Evolutionary conservation across 768 basidiomycete genomes (phyloP).

Genomic region (Termitomyces sp.): DNA sequence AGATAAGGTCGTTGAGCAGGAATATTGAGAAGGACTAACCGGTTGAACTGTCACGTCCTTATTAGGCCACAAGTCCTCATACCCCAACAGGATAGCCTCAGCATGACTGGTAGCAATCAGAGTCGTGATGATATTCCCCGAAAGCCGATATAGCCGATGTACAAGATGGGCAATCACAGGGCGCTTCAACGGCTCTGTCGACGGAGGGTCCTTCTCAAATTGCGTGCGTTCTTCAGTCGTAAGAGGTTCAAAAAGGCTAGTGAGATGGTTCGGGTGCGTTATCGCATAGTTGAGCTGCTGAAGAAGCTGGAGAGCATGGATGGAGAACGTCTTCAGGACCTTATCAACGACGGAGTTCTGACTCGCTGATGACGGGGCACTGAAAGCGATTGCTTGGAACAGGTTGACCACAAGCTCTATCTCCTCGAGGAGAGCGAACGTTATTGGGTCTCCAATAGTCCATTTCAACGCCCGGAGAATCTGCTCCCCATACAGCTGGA

Average conservation of each 20-base stretch:
- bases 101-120: conserved; percentile 67
- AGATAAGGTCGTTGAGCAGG: neutral
- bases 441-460: conserved; percentile 77
- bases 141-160: conserved; percentile 65
- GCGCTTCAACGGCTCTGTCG: conserved; percentile 58
- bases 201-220: conserved; percentile 61
- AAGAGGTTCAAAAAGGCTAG: conserved; percentile 74
- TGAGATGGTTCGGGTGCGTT: conserved; percentile 86
- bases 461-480: conserved; percentile 72
- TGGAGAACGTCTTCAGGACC: conserved; percentile 64
- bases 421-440: conserved; percentile 73
- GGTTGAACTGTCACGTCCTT: conserved; percentile 67
- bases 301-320: conserved; percentile 64
- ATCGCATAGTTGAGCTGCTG: conserved; percentile 89
- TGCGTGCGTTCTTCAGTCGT: conserved; percentile 66
- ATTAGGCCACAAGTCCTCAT: conserved; percentile 68
- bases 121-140: conserved; percentile 63
- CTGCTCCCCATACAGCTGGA: conserved; percentile 81
- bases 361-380: conserved; percentile 39
- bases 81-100: conserved; percentile 57
- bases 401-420: conserved; percentile 74
- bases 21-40: conserved; percentile 37
- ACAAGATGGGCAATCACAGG: conserved; percentile 71
- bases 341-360: conserved; percentile 49
- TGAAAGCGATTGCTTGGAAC: conserved; percentile 69